Percentiles rank a stretch among this genome's conserved stretches.
Conservation (phyloP, 371 early-diverging fungal genomes). For the Nematocida sp. region DNA sequence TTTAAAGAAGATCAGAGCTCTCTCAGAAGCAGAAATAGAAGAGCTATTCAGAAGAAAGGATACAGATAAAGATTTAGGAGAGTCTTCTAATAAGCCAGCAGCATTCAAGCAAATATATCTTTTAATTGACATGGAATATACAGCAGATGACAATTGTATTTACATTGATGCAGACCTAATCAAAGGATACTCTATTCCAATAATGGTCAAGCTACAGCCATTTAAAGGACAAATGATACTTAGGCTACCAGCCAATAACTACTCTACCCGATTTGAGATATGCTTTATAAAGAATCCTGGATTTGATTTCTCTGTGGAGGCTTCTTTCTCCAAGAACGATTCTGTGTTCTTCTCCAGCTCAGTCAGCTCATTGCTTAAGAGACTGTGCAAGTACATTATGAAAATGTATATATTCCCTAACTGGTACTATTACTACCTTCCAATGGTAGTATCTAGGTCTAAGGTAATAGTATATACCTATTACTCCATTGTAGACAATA, state of each 20-base stretch:
- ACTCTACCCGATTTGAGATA: constrained; percentile 61
- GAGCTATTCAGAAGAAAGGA: constrained; percentile 32
- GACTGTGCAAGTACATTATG: constrained; percentile 41
- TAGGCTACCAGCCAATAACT: constrained; percentile 59
- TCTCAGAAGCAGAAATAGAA: constrained; percentile 47
- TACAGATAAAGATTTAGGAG: background rate
- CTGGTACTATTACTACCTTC: constrained; percentile 57
- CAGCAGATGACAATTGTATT: constrained; percentile 51
- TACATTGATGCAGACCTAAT: constrained; percentile 55
- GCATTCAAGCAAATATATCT: constrained; percentile 53
- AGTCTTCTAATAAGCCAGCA: constrained; percentile 8
- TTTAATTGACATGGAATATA: constrained; percentile 51
- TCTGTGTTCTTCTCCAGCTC: constrained; percentile 51
- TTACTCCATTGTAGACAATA: constrained; percentile 35
- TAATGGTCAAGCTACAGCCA: constrained; percentile 45
- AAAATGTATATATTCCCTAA: constrained; percentile 57
- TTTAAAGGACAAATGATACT: constrained; percentile 57
- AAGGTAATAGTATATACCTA: constrained; percentile 42
- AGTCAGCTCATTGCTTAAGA: constrained; percentile 53
- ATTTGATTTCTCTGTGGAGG: constrained; percentile 54
- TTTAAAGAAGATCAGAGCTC: constrained; percentile 48
- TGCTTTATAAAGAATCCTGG: constrained; percentile 55
- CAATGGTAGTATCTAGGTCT: constrained; percentile 52
- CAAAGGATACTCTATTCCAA: constrained; percentile 47
- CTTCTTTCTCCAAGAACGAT: constrained; percentile 53